Conservation (phyloP, 2,329 filamentous ascomycete species). For the Epichloe scottii region DNA sequence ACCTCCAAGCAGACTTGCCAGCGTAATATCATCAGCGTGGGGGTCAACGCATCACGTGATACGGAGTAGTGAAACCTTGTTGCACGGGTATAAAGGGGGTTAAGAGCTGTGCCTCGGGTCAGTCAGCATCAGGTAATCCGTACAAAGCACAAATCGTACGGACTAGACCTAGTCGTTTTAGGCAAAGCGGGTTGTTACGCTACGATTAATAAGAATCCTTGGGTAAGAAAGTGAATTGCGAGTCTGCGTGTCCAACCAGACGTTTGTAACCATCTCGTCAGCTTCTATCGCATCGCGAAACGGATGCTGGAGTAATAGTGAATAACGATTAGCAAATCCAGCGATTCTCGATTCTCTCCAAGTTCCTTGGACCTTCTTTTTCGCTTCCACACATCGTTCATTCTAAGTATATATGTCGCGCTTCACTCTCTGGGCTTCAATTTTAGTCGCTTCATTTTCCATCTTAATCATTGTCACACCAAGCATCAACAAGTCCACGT, state of each 20-base stretch:
- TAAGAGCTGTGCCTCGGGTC: too few relatives aligned
- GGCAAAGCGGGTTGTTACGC: background rate
- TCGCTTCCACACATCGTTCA: constrained; percentile 8
- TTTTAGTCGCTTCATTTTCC: constrained; percentile 26
- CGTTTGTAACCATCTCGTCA: constrained; percentile 7
- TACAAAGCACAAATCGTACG: background rate
- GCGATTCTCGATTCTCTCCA: background rate
- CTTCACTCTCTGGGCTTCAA: constrained; percentile 18
- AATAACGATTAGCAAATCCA: constrained; percentile 3
- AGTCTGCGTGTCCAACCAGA: background rate
- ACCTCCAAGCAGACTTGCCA: too few relatives aligned
- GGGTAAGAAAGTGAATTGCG: background rate
- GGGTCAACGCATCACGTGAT: background rate
- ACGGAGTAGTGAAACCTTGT: too few relatives aligned
- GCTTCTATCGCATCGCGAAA: background rate
- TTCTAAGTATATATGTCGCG: constrained; percentile 27
- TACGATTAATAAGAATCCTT: constrained; percentile 8
- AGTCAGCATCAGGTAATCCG: constrained; percentile 5
- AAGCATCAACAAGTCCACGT: constrained; percentile 6
- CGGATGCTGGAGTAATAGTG: background rate
- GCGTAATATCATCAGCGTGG: too few relatives aligned
- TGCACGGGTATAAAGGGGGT: too few relatives aligned
- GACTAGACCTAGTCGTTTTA: background rate
- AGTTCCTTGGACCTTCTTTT: constrained; percentile 13
- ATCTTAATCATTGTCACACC: constrained; percentile 20